These are phyloP conservation scores for Amanita polypyramis DNA, from an alignment of 768 basidiomycete species.

Conservation along the genomic window DNA sequence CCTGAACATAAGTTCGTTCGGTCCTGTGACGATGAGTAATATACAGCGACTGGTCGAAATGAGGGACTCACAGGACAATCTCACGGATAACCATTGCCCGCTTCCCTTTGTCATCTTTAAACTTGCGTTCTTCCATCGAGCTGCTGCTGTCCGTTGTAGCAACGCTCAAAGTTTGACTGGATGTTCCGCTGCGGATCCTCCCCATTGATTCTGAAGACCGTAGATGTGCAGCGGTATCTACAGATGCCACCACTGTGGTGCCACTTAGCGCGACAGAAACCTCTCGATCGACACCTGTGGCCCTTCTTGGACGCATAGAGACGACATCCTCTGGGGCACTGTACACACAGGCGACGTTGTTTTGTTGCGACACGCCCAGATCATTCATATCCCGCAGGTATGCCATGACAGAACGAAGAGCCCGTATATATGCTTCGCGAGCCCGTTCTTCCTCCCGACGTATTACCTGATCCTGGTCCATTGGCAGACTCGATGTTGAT, in stretches of 20 bases:
- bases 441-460: slow-evolving; percentile 64
- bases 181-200: slow-evolving; percentile 47
- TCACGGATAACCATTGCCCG: slow-evolving; percentile 79
- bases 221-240: slow-evolving; percentile 42
- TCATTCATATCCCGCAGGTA: slow-evolving; percentile 96
- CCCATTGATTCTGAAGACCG: slow-evolving; percentile 56
- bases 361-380: slow-evolving; percentile 61
- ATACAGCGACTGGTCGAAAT: slow-evolving; percentile 1
- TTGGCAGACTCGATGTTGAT: slow-evolving; percentile 34
- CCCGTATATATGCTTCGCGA: slow-evolving; percentile 65
- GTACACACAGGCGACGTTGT: slow-evolving; percentile 47
- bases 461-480: slow-evolving; percentile 37
- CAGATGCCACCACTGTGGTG: slow-evolving; percentile 27
- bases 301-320: slow-evolving; percentile 45
- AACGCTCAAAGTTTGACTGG: slow-evolving; percentile 61
- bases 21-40: slow-evolving; percentile 40
- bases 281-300: slow-evolving; percentile 59
- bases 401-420: slow-evolving; percentile 87
- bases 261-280: slow-evolving; percentile 43
- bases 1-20: slow-evolving; percentile 89
- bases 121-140: slow-evolving; percentile 74
- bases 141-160: slow-evolving; percentile 67
- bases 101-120: slow-evolving; percentile 85
- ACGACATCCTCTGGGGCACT: slow-evolving; percentile 36
- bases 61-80: slow-evolving; percentile 67